Evolutionary conservation across 805 yeast genomes (phyloP), one percentile per base, ranked within the genome.

Genomic region (Saccharomycopsis microspora): DNA sequence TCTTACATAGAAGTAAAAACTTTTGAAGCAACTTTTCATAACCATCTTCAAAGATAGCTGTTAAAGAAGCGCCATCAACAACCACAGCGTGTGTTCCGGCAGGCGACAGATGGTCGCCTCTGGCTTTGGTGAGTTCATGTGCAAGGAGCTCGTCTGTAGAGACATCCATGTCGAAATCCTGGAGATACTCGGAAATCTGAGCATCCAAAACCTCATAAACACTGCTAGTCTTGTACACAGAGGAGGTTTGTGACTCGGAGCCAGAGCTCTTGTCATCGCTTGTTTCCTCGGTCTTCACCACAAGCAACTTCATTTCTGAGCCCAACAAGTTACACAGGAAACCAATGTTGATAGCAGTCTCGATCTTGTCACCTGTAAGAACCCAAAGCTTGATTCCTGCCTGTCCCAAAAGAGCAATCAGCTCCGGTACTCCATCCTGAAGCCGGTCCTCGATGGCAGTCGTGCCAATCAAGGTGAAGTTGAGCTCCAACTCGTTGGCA

Each of bases 321-420:
- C 76, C 78, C 45, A 84, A 66, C 56, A 84, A 67, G 53, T 83
- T 82, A 64, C 90, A 84, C 10, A 86, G 78, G 58, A 80, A 84
- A 1, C 90, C 93, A 62, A 84, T 84, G 60, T 82, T 81, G 60
- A 84, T 84, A 3, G 93, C 93, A 6, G 93, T 84, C 63, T 84
- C 93, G 45, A 84, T 78, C 60, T 80, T 78, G 63, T 84, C 93
- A 54, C 93, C 93, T 6, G 93, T 84, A 32, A 84, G 68, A 46
- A 84, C 89, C 93, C 93, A 84, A 43, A 84, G 66, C 61, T 84
- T 84, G 57, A 84, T 79, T 43, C 93, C 93, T 0, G 89, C 90
- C 43, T 72, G 66, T 4, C 79, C 76, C 44, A 84, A 68, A 39
- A 78, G 60, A 10, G 81, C 74, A 56, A 84, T 84, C 1, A 90